Conservation (phyloP, 2,329 filamentous ascomycete species). For the Colletotrichum gloeosporioides region DNA sequence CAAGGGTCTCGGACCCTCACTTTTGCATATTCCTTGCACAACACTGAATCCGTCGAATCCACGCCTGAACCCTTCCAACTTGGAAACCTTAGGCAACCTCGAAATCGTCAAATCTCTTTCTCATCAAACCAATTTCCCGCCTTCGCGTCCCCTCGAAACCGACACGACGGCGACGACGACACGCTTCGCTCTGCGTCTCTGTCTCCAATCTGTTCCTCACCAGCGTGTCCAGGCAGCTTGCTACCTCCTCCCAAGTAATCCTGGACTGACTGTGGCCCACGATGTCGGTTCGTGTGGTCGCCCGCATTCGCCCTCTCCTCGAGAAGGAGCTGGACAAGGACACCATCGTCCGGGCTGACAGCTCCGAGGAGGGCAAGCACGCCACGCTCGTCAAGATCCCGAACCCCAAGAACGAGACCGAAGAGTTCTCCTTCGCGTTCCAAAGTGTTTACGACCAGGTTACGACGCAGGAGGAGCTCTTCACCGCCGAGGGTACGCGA, state of each 20-base stretch:
- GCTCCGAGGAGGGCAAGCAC: conserved; percentile 63
- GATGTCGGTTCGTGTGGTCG: conserved; percentile 84
- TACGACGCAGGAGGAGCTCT: conserved; percentile 85
- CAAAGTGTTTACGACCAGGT: conserved; percentile 87
- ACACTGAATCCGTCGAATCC: background rate
- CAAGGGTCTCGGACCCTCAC: background rate
- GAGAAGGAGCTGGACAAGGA: conserved; percentile 87
- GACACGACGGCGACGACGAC: background rate
- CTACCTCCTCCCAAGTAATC: background rate
- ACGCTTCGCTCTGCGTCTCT: background rate
- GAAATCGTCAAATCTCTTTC: conserved; percentile 3
- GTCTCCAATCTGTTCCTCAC: background rate
- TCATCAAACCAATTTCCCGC: background rate
- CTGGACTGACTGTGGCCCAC: conserved; percentile 11
- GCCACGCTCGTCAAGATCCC: conserved; percentile 83
- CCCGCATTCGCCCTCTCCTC: conserved; percentile 86
- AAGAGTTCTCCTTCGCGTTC: conserved; percentile 94
- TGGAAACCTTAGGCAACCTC: conserved; percentile 4
- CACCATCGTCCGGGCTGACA: conserved; percentile 77
- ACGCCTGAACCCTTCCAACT: background rate
- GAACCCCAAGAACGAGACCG: conserved; percentile 88
- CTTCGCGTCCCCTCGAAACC: background rate
- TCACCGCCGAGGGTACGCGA: conserved; percentile 81
- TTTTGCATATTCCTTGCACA: conserved; percentile 2
- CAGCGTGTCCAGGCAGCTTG: background rate